Evolutionary conservation across 805 yeast genomes (phyloP).

Genomic region (Metschnikowia kofuensis): DNA sequence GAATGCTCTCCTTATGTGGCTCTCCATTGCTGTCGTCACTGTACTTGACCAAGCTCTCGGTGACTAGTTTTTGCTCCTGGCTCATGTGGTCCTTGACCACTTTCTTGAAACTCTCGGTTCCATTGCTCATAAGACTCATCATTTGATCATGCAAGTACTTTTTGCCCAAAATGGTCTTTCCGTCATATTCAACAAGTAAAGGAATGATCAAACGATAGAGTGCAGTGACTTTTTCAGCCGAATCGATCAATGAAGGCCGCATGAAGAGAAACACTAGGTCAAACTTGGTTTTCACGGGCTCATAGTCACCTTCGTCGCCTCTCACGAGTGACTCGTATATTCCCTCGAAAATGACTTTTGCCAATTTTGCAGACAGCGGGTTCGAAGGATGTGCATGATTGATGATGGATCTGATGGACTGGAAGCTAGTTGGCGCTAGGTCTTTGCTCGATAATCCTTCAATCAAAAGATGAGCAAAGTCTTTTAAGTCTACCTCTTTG

Average conservation of each 20-base stretch:
- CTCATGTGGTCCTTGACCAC: conserved; percentile 40
- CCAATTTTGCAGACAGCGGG: conserved; percentile 38
- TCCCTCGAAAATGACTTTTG: conserved; percentile 45
- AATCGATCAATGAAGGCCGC: conserved; percentile 26
- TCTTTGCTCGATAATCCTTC: conserved; percentile 21
- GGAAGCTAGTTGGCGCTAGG: conserved; percentile 36
- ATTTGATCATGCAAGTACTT: conserved; percentile 47
- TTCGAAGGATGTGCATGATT: conserved; percentile 26
- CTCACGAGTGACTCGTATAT: conserved; percentile 24
- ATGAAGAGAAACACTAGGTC: conserved; percentile 49
- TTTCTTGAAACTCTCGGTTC: conserved; percentile 47
- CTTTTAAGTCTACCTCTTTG: conserved; percentile 21
- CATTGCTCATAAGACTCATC: conserved; percentile 43
- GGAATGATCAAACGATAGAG: conserved; percentile 36
- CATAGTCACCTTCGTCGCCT: conserved; percentile 13
- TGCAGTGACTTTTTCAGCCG: conserved; percentile 28
- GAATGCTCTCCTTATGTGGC: conserved; percentile 31
- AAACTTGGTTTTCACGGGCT: conserved; percentile 27
- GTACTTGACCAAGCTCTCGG: conserved; percentile 44
- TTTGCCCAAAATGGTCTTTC: conserved; percentile 21
- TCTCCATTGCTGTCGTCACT: background rate
- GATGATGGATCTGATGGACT: conserved; percentile 60
- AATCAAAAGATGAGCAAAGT: conserved; percentile 24
- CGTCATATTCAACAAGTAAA: conserved; percentile 30
- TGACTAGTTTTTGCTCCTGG: conserved; percentile 36